A percentile compares a stretch with the other conserved stretches of the same genome.
Conservation (phyloP, 306 rosid species). For the Castanea crenata region DNA sequence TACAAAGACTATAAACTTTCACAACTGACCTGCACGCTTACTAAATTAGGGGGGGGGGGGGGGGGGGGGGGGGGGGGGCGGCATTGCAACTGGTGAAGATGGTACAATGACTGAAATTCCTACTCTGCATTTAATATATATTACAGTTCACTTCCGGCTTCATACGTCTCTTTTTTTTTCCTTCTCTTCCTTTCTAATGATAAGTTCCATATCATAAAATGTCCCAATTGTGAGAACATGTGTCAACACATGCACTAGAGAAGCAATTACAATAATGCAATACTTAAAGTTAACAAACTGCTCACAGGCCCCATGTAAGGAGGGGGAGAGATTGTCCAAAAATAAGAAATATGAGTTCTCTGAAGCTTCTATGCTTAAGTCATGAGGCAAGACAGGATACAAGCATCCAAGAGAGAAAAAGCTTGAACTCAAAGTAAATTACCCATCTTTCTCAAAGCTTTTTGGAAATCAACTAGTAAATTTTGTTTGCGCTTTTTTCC, state of each 20-base stretch:
- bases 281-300: background rate
- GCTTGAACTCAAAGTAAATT: constrained; percentile 27
- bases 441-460: constrained; percentile 63
- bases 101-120: constrained; percentile 3
- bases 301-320: background rate
- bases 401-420: background rate
- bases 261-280: background rate
- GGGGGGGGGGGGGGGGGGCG: too few species aligned
- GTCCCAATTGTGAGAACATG: background rate
- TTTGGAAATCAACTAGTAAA: constrained; percentile 46
- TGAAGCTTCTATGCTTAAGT: background rate
- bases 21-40: background rate
- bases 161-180: background rate
- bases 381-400: background rate
- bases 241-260: background rate
- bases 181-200: too few species aligned
- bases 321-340: background rate
- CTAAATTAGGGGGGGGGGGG: background rate
- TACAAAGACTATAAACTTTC: background rate
- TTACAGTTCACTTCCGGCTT: background rate
- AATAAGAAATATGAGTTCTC: constrained; percentile 8
- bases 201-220: background rate
- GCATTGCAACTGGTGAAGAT: background rate
- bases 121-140: constrained; percentile 2
- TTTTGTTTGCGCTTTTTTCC: constrained; percentile 61